phyloP scores from a whole-genome alignment of 345 rosid genomes.

The Lepidium didymum region DNA sequence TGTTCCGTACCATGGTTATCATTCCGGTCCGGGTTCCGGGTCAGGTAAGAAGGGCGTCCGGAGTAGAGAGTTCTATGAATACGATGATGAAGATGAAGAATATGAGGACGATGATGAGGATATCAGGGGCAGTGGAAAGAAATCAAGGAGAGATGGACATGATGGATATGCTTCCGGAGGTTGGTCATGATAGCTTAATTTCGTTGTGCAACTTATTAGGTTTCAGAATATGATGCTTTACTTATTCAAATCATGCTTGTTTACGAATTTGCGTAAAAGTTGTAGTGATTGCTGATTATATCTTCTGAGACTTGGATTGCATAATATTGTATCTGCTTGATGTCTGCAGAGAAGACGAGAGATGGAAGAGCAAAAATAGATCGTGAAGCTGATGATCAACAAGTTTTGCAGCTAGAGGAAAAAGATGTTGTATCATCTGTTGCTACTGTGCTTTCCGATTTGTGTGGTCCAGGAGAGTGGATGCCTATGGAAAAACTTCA shows the following conservation, averaged over 20 bases:
- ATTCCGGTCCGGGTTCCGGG: constrained; percentile 33
- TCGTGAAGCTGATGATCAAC: constrained; percentile 94
- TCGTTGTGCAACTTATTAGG: not conserved
- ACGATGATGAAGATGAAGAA: constrained; percentile 39
- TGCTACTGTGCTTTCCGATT: constrained; percentile 92
- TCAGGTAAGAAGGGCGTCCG: constrained; percentile 55
- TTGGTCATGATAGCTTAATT: not conserved
- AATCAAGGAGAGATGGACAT: constrained; percentile 62
- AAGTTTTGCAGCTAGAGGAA: constrained; percentile 82
- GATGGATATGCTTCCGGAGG: constrained; percentile 59
- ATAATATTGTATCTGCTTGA: constrained; percentile 4
- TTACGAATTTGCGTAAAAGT: not conserved
- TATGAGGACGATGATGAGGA: constrained; percentile 38
- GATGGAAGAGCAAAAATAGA: constrained; percentile 74
- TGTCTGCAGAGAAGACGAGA: constrained; percentile 66
- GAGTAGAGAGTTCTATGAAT: constrained; percentile 54
- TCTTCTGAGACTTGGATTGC: not conserved
- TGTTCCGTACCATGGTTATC: constrained; percentile 46
- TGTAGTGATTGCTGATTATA: not conserved
- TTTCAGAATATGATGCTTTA: not conserved
- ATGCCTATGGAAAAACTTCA: constrained; percentile 98
- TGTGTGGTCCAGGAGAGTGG: constrained; percentile 99
- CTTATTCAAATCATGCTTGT: not conserved
- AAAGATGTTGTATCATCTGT: constrained; percentile 99
- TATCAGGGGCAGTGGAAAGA: constrained; percentile 64